Evolutionary conservation across 345 rosid genomes (phyloP), one percentile per base, ranked within the genome.

Genomic region (Linum usitatissimum): DNA sequence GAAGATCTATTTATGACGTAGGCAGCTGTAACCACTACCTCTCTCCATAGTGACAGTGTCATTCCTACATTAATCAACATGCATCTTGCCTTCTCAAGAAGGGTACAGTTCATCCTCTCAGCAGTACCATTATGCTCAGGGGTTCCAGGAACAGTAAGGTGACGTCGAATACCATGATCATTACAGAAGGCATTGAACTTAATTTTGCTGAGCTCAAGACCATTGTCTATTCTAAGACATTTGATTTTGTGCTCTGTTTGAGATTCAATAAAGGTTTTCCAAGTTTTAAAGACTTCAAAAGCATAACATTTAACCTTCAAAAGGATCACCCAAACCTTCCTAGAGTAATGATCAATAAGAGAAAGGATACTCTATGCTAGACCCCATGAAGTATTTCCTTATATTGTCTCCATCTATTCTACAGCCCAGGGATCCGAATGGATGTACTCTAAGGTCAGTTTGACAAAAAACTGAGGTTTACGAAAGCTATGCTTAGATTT

Each of bases 321-420:
- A 48, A 48, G 9, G n/a, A 3, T 48, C 34, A 63, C 34, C 42
- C 58, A 51, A 21, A 64, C 28, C 17, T 64, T 64, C 55, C 42
- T 21, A 64, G 67, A 53, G 7, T 21, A 64, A 19, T 64, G 45
- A 30, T 64, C 23, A 10, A 54, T 64, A 14, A 64, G 31, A 14
- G 59, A 53, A 12, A 53, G 20, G 28, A n/a, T n/a, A n/a, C n/a
- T n/a, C n/a, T n/a, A n/a, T n/a, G n/a, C n/a, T n/a, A n/a, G n/a
- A n/a, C n/a, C n/a, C n/a, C n/a, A n/a, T n/a, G n/a, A 53, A 53
- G 45, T 64, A 64, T 30, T 45, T 53, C 34, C 59, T 48, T n/a
- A 0, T 5, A 34, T 34, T 1, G 30, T 30, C 3, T 0, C 48
- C 30, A 8, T 4, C 9, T 5, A 6, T 1, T 8, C 9, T 5